Percentiles rank a stretch among this genome's conserved stretches.
Conservation (phyloP, 2,329 filamentous ascomycete species). For the Sordariomycetes sp. region DNA sequence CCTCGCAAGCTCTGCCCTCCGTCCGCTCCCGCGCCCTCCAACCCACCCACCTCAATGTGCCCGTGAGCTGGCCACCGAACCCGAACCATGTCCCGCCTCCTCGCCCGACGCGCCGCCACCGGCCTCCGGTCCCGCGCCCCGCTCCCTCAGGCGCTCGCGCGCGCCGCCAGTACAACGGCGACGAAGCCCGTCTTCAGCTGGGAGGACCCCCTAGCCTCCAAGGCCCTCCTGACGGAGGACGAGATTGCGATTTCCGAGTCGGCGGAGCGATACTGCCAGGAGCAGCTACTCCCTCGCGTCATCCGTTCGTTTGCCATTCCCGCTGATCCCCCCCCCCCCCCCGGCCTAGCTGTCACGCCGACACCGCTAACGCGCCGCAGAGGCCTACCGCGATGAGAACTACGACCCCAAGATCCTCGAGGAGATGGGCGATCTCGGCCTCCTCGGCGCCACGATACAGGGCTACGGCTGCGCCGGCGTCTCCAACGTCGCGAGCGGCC, state of each 20-base stretch:
- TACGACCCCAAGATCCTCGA: constrained; percentile 76
- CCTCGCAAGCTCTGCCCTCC: too few relatives aligned
- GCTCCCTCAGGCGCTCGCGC: background rate
- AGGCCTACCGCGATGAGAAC: constrained; percentile 72
- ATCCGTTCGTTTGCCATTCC: constrained; percentile 4
- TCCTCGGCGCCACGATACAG: constrained; percentile 73
- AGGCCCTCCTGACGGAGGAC: constrained; percentile 73
- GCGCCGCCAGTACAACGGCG: background rate
- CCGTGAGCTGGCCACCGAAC: background rate
- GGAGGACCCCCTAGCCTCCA: constrained; percentile 73
- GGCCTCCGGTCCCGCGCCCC: background rate
- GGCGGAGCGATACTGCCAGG: constrained; percentile 88
- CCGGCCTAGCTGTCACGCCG: background rate
- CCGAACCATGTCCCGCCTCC: background rate
- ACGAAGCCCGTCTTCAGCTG: constrained; percentile 53
- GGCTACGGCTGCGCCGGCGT: constrained; percentile 83
- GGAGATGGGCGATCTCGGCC: constrained; percentile 88
- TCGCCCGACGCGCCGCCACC: background rate
- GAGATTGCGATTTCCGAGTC: constrained; percentile 83
- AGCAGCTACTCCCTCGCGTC: constrained; percentile 72
- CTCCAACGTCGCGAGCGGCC: constrained; percentile 74
- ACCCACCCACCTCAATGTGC: too few relatives aligned
- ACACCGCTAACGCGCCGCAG: constrained; percentile 24
- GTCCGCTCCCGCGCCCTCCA: too few relatives aligned
- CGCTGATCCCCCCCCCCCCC: too few relatives aligned